phyloP scores from a whole-genome alignment of 352 stramenopile genomes.

The Lagenidium giganteum region DNA sequence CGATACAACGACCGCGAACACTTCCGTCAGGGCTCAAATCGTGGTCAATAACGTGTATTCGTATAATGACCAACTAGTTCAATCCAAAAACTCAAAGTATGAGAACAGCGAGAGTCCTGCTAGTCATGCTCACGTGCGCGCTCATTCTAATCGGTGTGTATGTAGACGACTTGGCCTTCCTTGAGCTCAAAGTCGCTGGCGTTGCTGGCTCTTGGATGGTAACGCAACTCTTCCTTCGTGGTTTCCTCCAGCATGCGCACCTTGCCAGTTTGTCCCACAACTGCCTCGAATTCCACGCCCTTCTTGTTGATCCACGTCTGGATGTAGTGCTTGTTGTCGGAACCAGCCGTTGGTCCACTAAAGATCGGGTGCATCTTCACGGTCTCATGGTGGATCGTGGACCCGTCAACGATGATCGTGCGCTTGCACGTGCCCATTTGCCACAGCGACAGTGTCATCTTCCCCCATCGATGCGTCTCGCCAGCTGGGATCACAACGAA shows the following conservation, averaged over 20 bases:
- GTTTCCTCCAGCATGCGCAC: too few relatives aligned
- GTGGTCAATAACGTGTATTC: too few relatives aligned
- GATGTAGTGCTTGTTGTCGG: slow-evolving; percentile 37
- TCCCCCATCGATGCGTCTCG: slow-evolving; percentile 26
- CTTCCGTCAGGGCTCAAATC: too few relatives aligned
- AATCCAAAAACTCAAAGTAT: too few relatives aligned
- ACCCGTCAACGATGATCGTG: slow-evolving; percentile 32
- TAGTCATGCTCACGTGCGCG: too few relatives aligned
- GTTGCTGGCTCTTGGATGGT: slow-evolving; percentile 24
- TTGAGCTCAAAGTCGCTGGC: too few relatives aligned
- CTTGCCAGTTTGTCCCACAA: slow-evolving; percentile 3
- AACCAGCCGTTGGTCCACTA: slow-evolving; percentile 32
- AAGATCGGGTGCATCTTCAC: slow-evolving; percentile 55
- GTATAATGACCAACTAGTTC: too few relatives aligned
- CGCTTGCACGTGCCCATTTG: slow-evolving; percentile 37
- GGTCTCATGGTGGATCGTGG: slow-evolving; percentile 28
- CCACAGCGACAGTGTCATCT: slow-evolving; percentile 42
- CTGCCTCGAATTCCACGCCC: slow-evolving; percentile 20
- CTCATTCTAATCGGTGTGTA: not conserved
- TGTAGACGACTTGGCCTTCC: not conserved
- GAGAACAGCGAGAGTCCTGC: too few relatives aligned
- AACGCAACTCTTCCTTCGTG: too few relatives aligned
- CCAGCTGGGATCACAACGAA: slow-evolving; percentile 27
- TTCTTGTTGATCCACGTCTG: slow-evolving; percentile 47
- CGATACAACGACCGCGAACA: too few relatives aligned